Percentiles rank a stretch among this genome's conserved stretches.
phyloP scores from a whole-genome alignment of 495 filamentous ascomycete species.

The Aspergillus steynii region DNA sequence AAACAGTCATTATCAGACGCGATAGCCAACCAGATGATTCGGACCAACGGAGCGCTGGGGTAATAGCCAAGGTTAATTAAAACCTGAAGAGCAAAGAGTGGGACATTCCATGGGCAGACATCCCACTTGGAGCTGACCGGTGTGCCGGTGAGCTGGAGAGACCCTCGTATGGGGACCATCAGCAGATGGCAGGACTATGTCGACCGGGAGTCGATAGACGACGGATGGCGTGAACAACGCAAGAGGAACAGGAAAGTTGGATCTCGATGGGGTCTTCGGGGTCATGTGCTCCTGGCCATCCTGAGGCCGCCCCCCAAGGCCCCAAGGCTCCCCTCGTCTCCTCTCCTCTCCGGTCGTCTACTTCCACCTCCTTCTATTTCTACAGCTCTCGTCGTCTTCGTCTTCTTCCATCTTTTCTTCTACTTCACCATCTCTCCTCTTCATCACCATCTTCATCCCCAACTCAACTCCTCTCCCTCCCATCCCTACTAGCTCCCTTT shows the following conservation, averaged over 20 bases:
- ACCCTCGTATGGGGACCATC: neutral
- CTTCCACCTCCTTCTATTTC: neutral
- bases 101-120: neutral
- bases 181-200: no score
- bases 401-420: conserved; percentile 2
- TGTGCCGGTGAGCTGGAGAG: conserved; percentile 23
- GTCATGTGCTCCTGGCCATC: neutral
- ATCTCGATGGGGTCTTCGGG: neutral
- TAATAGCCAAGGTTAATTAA: neutral
- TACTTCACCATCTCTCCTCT: conserved; percentile 1
- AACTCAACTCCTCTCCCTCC: neutral
- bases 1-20: neutral
- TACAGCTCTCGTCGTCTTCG: neutral
- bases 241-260: neutral
- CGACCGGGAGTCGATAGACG: no score
- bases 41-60: conserved; percentile 12
- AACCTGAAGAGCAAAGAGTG: neutral
- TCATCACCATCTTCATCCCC: conserved; percentile 6
- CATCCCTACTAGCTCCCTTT: neutral
- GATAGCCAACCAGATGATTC: conserved; percentile 4
- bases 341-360: neutral
- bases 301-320: neutral
- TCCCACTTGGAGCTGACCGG: conserved; percentile 14
- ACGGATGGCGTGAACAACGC: neutral
- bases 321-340: neutral